These are phyloP conservation scores for Escallonia herrerae DNA, from an alignment of 129 eudicot genomes.

Conservation along the genomic window DNA sequence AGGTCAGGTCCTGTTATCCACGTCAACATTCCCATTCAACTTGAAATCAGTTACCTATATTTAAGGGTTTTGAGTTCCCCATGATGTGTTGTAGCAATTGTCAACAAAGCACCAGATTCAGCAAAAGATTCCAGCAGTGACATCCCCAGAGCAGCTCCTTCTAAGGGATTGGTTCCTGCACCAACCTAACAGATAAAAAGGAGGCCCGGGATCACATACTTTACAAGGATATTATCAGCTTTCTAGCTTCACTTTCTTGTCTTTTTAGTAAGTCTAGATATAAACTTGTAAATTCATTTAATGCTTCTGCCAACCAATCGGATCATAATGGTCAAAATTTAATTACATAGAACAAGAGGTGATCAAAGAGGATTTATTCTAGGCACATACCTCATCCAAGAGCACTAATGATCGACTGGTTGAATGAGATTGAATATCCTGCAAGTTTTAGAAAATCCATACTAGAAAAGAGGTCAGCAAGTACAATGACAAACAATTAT, in stretches of 20 bases:
- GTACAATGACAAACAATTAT: background rate
- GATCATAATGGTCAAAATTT: background rate
- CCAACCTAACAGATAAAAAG: constrained; percentile 58
- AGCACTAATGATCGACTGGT: constrained; percentile 78
- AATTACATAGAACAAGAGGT: background rate
- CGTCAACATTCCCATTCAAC: constrained; percentile 9
- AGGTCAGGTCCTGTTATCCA: background rate
- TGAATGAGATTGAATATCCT: constrained; percentile 66
- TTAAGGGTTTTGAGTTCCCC: constrained; percentile 97
- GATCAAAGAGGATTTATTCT: constrained; percentile 11
- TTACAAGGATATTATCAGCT: constrained; percentile 5
- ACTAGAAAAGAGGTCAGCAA: background rate
- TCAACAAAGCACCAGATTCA: constrained; percentile 61
- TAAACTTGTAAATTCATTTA: background rate
- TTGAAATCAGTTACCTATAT: constrained; percentile 49
- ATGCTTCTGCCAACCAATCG: background rate
- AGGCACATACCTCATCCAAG: constrained; percentile 77
- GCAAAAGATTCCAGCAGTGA: constrained; percentile 90
- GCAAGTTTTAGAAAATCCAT: constrained; percentile 20
- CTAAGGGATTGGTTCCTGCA: constrained; percentile 97
- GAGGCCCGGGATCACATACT: constrained; percentile 8
- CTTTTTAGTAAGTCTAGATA: background rate
- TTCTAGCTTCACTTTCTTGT: constrained; percentile 4
- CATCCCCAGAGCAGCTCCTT: constrained; percentile 97
- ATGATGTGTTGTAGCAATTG: constrained; percentile 94